These are phyloP conservation scores for Pontederia paniculata DNA, from an alignment of 176 grass and related monocot genomes.

Conservation along the genomic window DNA sequence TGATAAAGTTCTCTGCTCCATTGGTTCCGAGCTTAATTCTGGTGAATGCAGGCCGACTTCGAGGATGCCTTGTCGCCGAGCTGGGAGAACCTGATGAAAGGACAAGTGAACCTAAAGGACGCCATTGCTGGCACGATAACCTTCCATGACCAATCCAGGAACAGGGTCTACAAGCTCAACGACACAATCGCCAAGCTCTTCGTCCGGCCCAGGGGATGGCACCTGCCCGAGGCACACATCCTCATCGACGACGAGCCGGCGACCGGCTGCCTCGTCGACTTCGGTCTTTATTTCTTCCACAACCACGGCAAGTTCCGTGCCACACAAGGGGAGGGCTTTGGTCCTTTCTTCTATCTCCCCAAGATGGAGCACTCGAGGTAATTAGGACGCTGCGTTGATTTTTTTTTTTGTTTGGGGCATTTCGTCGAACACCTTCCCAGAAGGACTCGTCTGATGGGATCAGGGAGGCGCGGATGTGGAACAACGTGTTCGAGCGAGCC, in stretches of 20 bases:
- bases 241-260: constrained; percentile 70
- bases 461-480: constrained; percentile 94
- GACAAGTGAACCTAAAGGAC: constrained; percentile 77
- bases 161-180: constrained; percentile 45
- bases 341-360: constrained; percentile 94
- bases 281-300: constrained; percentile 97
- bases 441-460: not conserved
- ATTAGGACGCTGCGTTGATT: not conserved
- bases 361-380: constrained; percentile 94
- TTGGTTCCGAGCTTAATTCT: not conserved
- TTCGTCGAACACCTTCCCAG: not conserved
- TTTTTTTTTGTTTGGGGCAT: too few relatives aligned
- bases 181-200: constrained; percentile 57
- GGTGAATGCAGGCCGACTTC: constrained; percentile 55
- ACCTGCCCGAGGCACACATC: constrained; percentile 74
- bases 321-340: constrained; percentile 53
- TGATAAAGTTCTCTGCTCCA: too few relatives aligned
- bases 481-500: constrained; percentile 60
- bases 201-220: constrained; percentile 80
- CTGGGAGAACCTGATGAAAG: constrained; percentile 95
- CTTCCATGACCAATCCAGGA: constrained; percentile 42
- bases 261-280: constrained; percentile 73
- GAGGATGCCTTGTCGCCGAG: constrained; percentile 92
- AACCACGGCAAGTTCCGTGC: constrained; percentile 53
- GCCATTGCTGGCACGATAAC: constrained; percentile 62